Conservation (phyloP, 192 early-diverging fungal genomes). For the Coemansia sp. region DNA sequence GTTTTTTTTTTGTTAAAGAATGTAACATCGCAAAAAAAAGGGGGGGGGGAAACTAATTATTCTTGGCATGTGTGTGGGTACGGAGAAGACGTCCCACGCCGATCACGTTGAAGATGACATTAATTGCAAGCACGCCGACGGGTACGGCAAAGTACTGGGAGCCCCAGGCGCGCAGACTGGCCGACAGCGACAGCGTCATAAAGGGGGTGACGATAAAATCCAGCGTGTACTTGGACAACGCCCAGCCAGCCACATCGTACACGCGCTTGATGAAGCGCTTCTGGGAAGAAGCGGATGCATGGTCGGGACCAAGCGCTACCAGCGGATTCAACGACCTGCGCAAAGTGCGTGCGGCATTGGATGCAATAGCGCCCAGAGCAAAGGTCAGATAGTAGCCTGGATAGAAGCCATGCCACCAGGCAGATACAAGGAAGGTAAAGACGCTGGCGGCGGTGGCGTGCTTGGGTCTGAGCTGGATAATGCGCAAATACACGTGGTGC, state of each 20-base stretch:
- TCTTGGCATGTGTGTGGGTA: conserved; percentile 2
- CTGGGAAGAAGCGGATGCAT: neutral
- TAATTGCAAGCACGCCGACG: conserved; percentile 54
- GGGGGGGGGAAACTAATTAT: neutral
- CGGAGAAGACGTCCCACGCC: conserved; percentile 21
- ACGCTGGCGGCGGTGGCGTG: conserved; percentile 61
- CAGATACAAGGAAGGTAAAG: conserved; percentile 76
- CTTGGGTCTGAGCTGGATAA: conserved; percentile 34
- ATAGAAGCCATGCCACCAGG: conserved; percentile 96
- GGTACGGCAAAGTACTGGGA: conserved; percentile 63
- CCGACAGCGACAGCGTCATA: conserved; percentile 58
- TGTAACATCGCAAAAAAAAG: neutral
- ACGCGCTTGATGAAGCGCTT: conserved; percentile 31
- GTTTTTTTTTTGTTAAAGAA: neutral
- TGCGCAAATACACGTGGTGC: conserved; percentile 78
- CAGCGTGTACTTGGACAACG: conserved; percentile 62
- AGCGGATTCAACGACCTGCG: conserved; percentile 56
- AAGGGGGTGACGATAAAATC: conserved; percentile 73
- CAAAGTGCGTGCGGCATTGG: conserved; percentile 57
- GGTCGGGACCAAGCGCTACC: conserved; percentile 2
- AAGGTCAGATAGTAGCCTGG: conserved; percentile 82
- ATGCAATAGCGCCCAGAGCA: conserved; percentile 59
- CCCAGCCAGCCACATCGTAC: conserved; percentile 76
- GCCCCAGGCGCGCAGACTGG: conserved; percentile 63
- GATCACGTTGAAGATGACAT: conserved; percentile 32